Evolutionary conservation across 148 eudicot genomes (phyloP).

Genomic region (Rhododendron ovatum): DNA sequence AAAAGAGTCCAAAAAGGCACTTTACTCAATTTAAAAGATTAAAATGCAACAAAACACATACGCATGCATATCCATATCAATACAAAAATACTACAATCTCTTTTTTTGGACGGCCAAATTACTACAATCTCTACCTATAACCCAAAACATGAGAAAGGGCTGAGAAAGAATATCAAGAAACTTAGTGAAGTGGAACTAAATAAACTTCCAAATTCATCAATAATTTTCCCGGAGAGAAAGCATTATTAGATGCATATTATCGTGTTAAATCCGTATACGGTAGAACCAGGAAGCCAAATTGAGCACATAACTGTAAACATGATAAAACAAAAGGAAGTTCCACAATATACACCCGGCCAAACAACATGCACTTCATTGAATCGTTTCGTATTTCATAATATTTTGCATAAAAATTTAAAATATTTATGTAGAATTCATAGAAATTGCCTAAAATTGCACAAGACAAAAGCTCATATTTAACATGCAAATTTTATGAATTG

Average conservation of each 20-base stretch:
- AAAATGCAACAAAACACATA: too few species aligned
- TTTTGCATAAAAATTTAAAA: not conserved
- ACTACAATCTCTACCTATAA: not conserved
- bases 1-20: not conserved
- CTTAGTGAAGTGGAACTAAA: not conserved
- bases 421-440: too few species aligned
- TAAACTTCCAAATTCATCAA: not conserved
- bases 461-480: too few species aligned
- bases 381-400: not conserved
- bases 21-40: not conserved
- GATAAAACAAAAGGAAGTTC: too few species aligned
- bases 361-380: not conserved
- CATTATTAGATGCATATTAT: not conserved
- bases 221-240: not conserved
- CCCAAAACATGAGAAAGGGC: not conserved
- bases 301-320: not conserved
- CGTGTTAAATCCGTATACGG: not conserved
- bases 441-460: not conserved
- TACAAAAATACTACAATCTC: not conserved
- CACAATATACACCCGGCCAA: too few species aligned
- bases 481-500: not conserved
- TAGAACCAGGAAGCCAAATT: not conserved
- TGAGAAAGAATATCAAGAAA: not conserved
- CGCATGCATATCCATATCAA: too few species aligned
- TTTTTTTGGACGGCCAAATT: too few species aligned